Evolutionary conservation across 2,329 filamentous ascomycete genomes (phyloP).

Genomic region (Talaromyces sp.): DNA sequence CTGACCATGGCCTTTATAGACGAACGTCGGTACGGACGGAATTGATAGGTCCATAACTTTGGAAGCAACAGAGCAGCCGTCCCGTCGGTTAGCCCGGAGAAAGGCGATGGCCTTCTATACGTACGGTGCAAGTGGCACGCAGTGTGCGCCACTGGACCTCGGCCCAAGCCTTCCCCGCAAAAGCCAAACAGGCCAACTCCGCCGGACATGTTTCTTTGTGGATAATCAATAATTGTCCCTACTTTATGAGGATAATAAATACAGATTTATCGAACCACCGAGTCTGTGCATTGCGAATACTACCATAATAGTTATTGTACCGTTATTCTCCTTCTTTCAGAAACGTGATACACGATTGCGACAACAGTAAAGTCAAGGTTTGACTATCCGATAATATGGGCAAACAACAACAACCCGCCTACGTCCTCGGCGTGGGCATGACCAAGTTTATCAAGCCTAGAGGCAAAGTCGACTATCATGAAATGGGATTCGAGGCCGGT

Average conservation of each 20-base stretch:
- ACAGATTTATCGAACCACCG: neutral
- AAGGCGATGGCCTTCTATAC: neutral
- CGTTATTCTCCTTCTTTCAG: no score
- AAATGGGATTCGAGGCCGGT: constrained; percentile 88
- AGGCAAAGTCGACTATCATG: constrained; percentile 90
- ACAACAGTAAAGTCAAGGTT: neutral
- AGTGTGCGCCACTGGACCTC: neutral
- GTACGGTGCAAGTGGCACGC: no score
- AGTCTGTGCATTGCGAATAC: neutral
- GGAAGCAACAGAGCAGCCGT: neutral
- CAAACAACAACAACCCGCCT: constrained; percentile 56
- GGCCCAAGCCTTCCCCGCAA: constrained; percentile 15
- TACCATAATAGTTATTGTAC: neutral
- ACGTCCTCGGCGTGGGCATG: constrained; percentile 97
- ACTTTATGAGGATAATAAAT: neutral
- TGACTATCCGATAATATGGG: constrained; percentile 39
- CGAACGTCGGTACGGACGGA: neutral
- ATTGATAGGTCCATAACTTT: neutral
- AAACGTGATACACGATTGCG: neutral
- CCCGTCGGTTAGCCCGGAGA: neutral
- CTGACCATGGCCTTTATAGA: neutral
- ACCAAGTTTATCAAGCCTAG: constrained; percentile 98
- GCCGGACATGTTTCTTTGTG: neutral
- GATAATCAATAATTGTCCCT: neutral
- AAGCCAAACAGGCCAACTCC: neutral